Conservation (phyloP, 768 basidiomycete species). For the Leucogyrophana mollusca region DNA sequence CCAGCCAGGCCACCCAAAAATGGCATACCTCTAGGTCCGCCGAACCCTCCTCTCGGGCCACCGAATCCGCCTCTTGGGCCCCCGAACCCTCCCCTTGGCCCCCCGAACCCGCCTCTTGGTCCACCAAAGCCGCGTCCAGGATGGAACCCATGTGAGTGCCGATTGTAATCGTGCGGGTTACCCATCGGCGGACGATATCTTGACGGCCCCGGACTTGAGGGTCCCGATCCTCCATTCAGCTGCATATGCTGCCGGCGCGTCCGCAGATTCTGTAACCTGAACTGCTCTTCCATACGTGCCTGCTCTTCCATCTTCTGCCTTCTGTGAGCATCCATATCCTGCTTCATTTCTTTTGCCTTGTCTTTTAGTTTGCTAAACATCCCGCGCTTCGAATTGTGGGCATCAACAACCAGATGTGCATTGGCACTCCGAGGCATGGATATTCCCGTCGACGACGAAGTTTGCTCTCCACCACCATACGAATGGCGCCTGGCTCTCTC, state of each 20-base stretch:
- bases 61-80: too few species aligned
- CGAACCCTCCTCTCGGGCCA: constrained; percentile 16
- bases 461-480: constrained; percentile 12
- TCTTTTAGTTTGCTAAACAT: constrained; percentile 59
- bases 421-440: background rate
- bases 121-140: too few species aligned
- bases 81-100: background rate
- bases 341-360: constrained; percentile 54
- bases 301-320: constrained; percentile 24
- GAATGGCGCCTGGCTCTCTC: constrained; percentile 26
- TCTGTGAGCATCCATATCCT: constrained; percentile 46
- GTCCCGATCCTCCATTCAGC: constrained; percentile 8
- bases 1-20: constrained; percentile 42
- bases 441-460: background rate
- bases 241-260: constrained; percentile 17
- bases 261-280: constrained; percentile 1
- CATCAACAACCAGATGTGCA: constrained; percentile 8
- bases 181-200: background rate
- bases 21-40: constrained; percentile 38
- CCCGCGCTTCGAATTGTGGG: constrained; percentile 32
- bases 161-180: constrained; percentile 7
- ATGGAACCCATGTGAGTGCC: constrained; percentile 1
- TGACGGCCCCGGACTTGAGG: background rate
- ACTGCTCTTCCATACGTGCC: background rate
- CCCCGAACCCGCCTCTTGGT: background rate